phyloP scores from a whole-genome alignment of 2,329 filamentous ascomycete species.

The Myrmaecium sp. region DNA sequence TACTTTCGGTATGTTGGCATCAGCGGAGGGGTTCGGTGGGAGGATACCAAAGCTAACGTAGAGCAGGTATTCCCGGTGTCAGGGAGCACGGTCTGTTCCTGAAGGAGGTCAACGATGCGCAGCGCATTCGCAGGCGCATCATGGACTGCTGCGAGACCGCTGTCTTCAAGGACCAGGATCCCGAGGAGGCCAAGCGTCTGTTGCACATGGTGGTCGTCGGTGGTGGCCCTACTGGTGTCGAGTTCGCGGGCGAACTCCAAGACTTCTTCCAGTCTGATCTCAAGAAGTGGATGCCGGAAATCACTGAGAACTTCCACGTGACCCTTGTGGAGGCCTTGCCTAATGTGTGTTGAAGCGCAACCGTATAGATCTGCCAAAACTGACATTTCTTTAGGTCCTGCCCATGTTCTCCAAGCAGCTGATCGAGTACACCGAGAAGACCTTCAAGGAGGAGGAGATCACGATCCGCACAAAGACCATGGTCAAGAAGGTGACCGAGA shows the following conservation, averaged over 20 bases:
- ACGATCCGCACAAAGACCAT: conserved; percentile 96
- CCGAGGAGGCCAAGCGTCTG: conserved; percentile 79
- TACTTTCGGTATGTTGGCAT: conserved; percentile 55
- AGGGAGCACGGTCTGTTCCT: conserved; percentile 92
- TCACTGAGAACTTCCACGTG: conserved; percentile 87
- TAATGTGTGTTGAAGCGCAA: conserved; percentile 36
- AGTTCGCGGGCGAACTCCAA: conserved; percentile 95
- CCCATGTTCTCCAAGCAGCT: conserved; percentile 98
- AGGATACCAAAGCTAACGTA: conserved; percentile 7
- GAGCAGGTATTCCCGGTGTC: conserved; percentile 67
- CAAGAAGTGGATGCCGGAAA: conserved; percentile 94
- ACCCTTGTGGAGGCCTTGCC: conserved; percentile 94
- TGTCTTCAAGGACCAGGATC: conserved; percentile 87
- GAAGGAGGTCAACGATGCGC: conserved; percentile 94
- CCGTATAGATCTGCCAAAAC: neutral
- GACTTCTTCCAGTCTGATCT: conserved; percentile 98
- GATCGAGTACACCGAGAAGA: conserved; percentile 98
- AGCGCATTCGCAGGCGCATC: conserved; percentile 92
- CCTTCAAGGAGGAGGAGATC: conserved; percentile 97
- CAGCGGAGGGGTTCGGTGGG: conserved; percentile 1
- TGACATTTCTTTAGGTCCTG: conserved; percentile 35
- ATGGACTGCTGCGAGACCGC: conserved; percentile 99
- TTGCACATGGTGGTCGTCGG: conserved; percentile 86
- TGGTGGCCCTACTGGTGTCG: conserved; percentile 89
- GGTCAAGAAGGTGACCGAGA: conserved; percentile 93